A percentile compares a stretch with the other conserved stretches of the same genome.
These are phyloP conservation scores for Populus deltoides DNA, from an alignment of 345 rosid species.

Conservation along the genomic window DNA sequence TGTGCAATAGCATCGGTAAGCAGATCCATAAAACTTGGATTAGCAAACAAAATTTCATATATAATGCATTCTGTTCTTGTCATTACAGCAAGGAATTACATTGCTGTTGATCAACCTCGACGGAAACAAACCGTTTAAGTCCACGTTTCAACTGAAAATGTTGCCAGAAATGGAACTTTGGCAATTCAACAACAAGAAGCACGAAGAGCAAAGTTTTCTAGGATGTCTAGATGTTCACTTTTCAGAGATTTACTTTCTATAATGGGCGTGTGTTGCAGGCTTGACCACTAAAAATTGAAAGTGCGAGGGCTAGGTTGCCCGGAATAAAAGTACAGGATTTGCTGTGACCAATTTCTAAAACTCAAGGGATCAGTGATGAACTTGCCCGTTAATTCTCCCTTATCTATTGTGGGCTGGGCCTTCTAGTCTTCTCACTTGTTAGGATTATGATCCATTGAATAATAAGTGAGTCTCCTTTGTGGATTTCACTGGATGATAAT, in stretches of 20 bases:
- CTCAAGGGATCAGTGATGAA: too few relatives aligned
- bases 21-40: background rate
- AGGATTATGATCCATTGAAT: too few relatives aligned
- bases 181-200: slow-evolving; percentile 9
- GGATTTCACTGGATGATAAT: too few relatives aligned
- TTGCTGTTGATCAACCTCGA: slow-evolving; percentile 53
- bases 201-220: slow-evolving; percentile 24
- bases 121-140: slow-evolving; percentile 29
- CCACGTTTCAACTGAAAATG: slow-evolving; percentile 27
- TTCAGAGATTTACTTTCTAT: too few relatives aligned
- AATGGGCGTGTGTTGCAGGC: too few relatives aligned
- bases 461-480: too few relatives aligned
- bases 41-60: background rate
- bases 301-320: too few relatives aligned
- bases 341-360: too few relatives aligned
- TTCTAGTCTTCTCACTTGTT: too few relatives aligned
- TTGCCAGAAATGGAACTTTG: slow-evolving; percentile 8
- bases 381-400: too few relatives aligned
- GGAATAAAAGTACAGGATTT: too few relatives aligned
- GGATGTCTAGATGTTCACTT: slow-evolving; percentile 22
- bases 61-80: background rate
- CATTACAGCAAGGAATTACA: slow-evolving; percentile 41
- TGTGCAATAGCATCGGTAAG: slow-evolving; percentile 39
- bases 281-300: too few relatives aligned
- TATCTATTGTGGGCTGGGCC: background rate